Conservation (phyloP, 2,329 filamentous ascomycete species). For the Helminthosporium solani region DNA sequence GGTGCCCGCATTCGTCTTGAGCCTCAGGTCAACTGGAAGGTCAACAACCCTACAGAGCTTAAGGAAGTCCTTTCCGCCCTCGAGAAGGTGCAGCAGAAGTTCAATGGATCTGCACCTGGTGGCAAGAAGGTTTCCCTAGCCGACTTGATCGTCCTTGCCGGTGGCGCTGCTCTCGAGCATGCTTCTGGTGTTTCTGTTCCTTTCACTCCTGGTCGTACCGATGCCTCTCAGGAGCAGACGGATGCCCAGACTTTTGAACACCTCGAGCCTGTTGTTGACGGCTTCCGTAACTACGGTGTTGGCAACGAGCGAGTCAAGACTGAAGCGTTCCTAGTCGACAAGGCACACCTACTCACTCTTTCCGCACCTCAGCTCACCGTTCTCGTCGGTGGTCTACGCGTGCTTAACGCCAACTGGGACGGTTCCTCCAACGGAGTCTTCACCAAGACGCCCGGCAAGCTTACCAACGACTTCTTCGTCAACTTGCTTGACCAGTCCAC, state of each 20-base stretch:
- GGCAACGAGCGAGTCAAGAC: conserved; percentile 60
- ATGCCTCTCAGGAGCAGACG: conserved; percentile 71
- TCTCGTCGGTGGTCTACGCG: conserved; percentile 70
- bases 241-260: conserved; percentile 64
- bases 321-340: conserved; percentile 72
- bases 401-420: conserved; percentile 69
- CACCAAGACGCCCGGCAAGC: conserved; percentile 64
- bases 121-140: conserved; percentile 76
- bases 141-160: conserved; percentile 76
- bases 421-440: conserved; percentile 67
- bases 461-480: conserved; percentile 81
- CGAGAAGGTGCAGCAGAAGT: conserved; percentile 65
- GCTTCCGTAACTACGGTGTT: conserved; percentile 77
- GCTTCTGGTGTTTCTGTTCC: conserved; percentile 65
- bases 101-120: conserved; percentile 55
- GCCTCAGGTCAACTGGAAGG: conserved; percentile 70
- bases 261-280: conserved; percentile 70
- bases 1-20: conserved; percentile 73
- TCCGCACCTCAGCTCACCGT: conserved; percentile 70
- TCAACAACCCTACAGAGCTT: conserved; percentile 71
- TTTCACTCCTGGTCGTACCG: conserved; percentile 71
- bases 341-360: conserved; percentile 68
- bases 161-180: conserved; percentile 70
- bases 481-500: conserved; percentile 71
- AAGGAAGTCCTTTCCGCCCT: conserved; percentile 61